Evolutionary conservation across 768 basidiomycete species (phyloP).

Genomic region (Gloeostereum incarnatum): DNA sequence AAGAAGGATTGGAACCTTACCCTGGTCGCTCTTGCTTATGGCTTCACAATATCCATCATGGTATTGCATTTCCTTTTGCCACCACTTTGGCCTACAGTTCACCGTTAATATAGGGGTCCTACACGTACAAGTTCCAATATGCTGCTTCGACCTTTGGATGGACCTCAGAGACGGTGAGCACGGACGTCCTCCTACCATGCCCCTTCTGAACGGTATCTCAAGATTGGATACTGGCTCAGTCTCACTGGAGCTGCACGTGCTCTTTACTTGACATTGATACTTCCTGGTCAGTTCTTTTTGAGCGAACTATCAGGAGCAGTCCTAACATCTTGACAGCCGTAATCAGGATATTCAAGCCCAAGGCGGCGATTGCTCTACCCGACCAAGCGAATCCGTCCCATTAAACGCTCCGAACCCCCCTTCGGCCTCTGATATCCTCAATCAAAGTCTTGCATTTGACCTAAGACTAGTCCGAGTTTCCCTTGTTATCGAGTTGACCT

Average conservation of each 20-base stretch:
- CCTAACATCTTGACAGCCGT: slow-evolving; percentile 27
- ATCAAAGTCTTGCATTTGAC: slow-evolving; percentile 50
- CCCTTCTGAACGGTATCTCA: not conserved
- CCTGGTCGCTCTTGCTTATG: slow-evolving; percentile 44
- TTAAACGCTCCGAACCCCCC: slow-evolving; percentile 4
- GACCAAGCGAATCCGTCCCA: slow-evolving; percentile 23
- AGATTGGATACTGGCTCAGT: slow-evolving; percentile 74
- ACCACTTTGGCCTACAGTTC: not conserved
- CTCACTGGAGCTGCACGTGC: slow-evolving; percentile 44
- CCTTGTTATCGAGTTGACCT: slow-evolving; percentile 41
- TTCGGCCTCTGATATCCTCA: slow-evolving; percentile 6
- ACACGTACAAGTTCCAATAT: slow-evolving; percentile 56
- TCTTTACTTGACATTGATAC: slow-evolving; percentile 38
- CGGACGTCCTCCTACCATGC: not conserved
- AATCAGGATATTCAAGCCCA: slow-evolving; percentile 44
- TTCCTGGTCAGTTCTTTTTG: slow-evolving; percentile 43
- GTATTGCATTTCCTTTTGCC: slow-evolving; percentile 13
- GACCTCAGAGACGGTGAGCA: slow-evolving; percentile 52
- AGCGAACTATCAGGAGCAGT: not conserved
- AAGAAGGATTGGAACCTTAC: slow-evolving; percentile 60
- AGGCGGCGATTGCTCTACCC: slow-evolving; percentile 14
- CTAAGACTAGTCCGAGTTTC: slow-evolving; percentile 59
- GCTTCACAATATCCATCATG: slow-evolving; percentile 36
- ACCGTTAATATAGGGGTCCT: slow-evolving; percentile 36
- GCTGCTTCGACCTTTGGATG: slow-evolving; percentile 52